Percentiles rank a stretch among this genome's conserved stretches.
These are phyloP conservation scores for Passiflora organensis DNA, from an alignment of 345 rosid genomes.

Conservation along the genomic window DNA sequence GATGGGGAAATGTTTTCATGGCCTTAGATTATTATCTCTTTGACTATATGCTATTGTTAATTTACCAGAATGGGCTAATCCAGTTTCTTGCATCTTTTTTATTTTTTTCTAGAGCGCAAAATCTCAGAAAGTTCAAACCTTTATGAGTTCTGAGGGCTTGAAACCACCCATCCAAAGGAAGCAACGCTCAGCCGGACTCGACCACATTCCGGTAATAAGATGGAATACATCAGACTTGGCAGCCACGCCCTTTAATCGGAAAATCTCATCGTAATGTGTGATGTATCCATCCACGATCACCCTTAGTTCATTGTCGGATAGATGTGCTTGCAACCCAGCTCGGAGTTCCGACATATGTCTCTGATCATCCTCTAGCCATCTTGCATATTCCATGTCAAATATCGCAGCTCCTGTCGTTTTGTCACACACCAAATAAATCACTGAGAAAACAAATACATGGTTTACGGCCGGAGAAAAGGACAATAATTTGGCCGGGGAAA, in stretches of 20 bases:
- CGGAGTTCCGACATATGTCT: slow-evolving; percentile 82
- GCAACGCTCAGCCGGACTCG: slow-evolving; percentile 86
- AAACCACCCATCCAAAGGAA: slow-evolving; percentile 99
- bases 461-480: no score
- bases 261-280: slow-evolving; percentile 83
- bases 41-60: no score
- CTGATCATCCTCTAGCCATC: slow-evolving; percentile 90
- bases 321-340: slow-evolving; percentile 65
- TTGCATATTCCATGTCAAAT: slow-evolving; percentile 87
- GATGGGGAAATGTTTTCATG: no score
- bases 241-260: slow-evolving; percentile 56
- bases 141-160: slow-evolving; percentile 90
- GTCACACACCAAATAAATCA: no score
- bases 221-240: slow-evolving; percentile 86
- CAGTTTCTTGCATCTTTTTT: no score
- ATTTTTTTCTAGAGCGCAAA: no score
- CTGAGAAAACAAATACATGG: no score
- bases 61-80: no score
- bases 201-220: slow-evolving; percentile 85
- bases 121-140: no score
- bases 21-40: no score
- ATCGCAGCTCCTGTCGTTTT: slow-evolving; percentile 75
- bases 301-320: slow-evolving; percentile 65
- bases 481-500: no score
- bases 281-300: slow-evolving; percentile 69